Base-by-base conservation (phyloP, 2,329 filamentous ascomycete species). In the Laburnicola sp. region DNA sequence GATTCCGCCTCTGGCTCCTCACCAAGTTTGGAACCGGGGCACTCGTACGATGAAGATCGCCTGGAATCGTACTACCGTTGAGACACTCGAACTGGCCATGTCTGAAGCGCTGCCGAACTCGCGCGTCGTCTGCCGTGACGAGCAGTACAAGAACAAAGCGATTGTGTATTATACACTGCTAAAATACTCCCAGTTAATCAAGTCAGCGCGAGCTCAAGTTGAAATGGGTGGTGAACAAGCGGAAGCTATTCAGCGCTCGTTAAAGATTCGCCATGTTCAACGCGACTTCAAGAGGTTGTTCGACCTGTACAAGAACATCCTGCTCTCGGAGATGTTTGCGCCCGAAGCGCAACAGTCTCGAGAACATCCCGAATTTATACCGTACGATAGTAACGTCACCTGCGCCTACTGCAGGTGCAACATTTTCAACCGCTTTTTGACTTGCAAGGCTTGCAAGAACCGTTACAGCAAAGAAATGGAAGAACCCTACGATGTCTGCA, bases 1-100 rank as follows among this genome's bases (percentile, higher is more conserved):
- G 0, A 88, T 99, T 25, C 94, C 94, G 11, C 92, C 94, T 3
- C 77, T 97, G 16, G 94, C 94, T 3, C 91, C 93, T 0, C 94
- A 99, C 72, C 94, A 99, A 70, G 94, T 99, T 7, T 99, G 94
- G 94, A 99, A 99, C 68, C 85, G 93, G 42, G 94, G 94, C 21
- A 97, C 93, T 2, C 82, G 92, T 38, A 99, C 94, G 0, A 91
- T 97, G 83, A 99, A 99, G 70, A 91, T 96, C 6, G 94, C 94
- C 0, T 99, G 94, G 94, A 99, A 99, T 70, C 84, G 94, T 25
- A 97, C 91, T 0, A 97, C 92, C 0, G 88, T 89, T 2, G 91
- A 97, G 66, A 97, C 94, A 0, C 80, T 99, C 3, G 88, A 93
- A 58, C 78, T 95, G 70, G 94, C 93, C 0, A 73, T 97, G 21